These are phyloP conservation scores for Metschnikowia similis DNA, from an alignment of 805 yeast genomes.

Conservation along the genomic window DNA sequence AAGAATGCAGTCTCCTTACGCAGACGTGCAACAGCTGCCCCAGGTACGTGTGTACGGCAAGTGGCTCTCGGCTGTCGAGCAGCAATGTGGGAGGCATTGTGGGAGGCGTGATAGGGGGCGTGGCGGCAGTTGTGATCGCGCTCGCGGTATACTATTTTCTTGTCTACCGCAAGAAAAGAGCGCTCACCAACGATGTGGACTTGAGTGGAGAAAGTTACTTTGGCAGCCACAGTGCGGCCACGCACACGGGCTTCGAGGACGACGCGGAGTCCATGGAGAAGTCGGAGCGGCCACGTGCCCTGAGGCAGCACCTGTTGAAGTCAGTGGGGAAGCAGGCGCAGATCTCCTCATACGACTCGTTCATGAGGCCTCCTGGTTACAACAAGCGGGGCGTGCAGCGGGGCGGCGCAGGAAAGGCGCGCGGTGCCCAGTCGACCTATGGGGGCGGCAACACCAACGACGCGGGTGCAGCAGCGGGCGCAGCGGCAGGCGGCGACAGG, in stretches of 20 bases:
- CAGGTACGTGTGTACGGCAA: constrained; percentile 10
- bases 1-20: constrained; percentile 13
- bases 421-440: background rate
- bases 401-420: background rate
- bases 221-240: constrained; percentile 6
- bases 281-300: constrained; percentile 9
- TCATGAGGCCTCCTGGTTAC: constrained; percentile 35
- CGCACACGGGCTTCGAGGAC: constrained; percentile 3
- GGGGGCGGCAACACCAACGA: background rate
- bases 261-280: constrained; percentile 9
- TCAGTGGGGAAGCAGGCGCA: constrained; percentile 17
- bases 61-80: background rate
- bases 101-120: constrained; percentile 70
- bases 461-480: background rate
- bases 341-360: constrained; percentile 40
- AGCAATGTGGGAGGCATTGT: constrained; percentile 49
- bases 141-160: constrained; percentile 31
- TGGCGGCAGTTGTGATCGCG: constrained; percentile 39
- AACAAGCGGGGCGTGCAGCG: constrained; percentile 7
- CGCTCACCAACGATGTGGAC: constrained; percentile 23
- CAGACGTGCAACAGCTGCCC: constrained; percentile 15
- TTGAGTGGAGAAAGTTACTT: constrained; percentile 11
- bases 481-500: background rate
- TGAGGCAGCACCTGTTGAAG: constrained; percentile 5
- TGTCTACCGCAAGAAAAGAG: constrained; percentile 32